Evolutionary conservation across 768 basidiomycete genomes (phyloP), one percentile per base, ranked within the genome.

Genomic region (Daedaleopsis sinensis): DNA sequence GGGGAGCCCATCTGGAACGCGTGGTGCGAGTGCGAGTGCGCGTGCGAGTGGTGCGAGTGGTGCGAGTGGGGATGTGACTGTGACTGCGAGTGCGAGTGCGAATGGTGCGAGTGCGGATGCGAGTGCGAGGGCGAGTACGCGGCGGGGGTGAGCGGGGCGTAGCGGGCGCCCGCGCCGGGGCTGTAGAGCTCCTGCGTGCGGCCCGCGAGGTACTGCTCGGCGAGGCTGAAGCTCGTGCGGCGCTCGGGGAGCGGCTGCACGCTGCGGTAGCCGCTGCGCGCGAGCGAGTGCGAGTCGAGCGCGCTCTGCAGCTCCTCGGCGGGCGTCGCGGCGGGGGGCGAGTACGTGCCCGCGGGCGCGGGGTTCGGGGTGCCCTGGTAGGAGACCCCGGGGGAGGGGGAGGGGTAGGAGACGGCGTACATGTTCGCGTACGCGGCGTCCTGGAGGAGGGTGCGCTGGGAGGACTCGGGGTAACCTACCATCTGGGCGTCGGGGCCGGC

Each of bases 381-480:
- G 27, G 56, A 18, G 59, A 54, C 18, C n/a, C n/a, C n/a, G n/a
- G n/a, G 35, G 52, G 42, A 61, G 21, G 52, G 58, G 19, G 36
- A 58, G 49, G 54, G 5, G 43, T 43, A 69, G 24, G 66, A 42
- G 24, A 59, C 36, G 58, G n/a, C 38, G 65, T 70, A 72, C 39
- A 68, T 55, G 53, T 48, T 38, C 18, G 57, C 53, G 55, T 67
- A 71, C 13, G 71, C 65, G 13, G 61, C 57, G 42, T 67, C 67
- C 11, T 66, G 63, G 39, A 73, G 67, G 39, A 65, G 68, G 16
- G 72, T 73, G 63, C 72, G 65, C 70, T 73, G 72, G 5, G 72
- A 73, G 21, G 71, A 72, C 65, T 73, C 72, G 18, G 72, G 72
- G 60, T 72, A 73, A 15, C 67, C 70, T 19, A 70, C 68, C 49